A percentile compares a stretch with the other conserved stretches of the same genome.
Evolutionary conservation across 2,329 filamentous ascomycete species (phyloP).

Genomic region (Botrytis elliptica): DNA sequence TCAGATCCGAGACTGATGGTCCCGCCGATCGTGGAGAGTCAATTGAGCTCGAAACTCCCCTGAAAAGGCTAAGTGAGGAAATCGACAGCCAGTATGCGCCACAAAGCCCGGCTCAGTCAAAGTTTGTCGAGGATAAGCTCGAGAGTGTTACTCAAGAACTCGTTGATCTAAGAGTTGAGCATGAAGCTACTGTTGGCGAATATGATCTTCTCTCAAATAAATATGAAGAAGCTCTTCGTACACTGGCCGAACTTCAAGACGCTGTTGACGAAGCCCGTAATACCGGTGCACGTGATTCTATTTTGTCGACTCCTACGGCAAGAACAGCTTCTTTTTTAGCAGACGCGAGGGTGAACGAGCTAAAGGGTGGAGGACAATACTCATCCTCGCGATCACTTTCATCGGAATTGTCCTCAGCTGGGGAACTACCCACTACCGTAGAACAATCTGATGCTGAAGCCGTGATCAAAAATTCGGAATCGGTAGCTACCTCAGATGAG

Average conservation of each 20-base stretch:
- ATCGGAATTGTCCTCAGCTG: slow-evolving; percentile 86
- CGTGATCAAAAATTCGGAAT: slow-evolving; percentile 41
- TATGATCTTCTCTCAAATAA: slow-evolving; percentile 80
- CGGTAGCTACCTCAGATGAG: slow-evolving; percentile 35
- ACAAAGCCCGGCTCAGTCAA: slow-evolving; percentile 74
- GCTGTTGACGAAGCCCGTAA: slow-evolving; percentile 76
- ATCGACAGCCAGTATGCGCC: slow-evolving; percentile 40
- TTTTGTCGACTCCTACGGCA: slow-evolving; percentile 51
- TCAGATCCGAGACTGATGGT: slow-evolving; percentile 37
- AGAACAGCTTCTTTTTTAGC: slow-evolving; percentile 83
- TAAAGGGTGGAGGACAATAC: slow-evolving; percentile 64
- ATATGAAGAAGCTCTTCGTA: slow-evolving; percentile 84
- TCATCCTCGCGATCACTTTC: slow-evolving; percentile 90
- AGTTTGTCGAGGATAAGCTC: slow-evolving; percentile 87
- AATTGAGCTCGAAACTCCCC: slow-evolving; percentile 41
- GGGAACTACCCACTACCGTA: slow-evolving; percentile 68
- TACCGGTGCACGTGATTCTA: slow-evolving; percentile 48
- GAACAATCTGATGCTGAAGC: slow-evolving; percentile 62
- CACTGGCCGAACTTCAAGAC: slow-evolving; percentile 82
- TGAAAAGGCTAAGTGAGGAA: slow-evolving; percentile 37
- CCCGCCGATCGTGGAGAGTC: slow-evolving; percentile 39
- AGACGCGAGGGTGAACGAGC: slow-evolving; percentile 67
- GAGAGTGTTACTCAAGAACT: slow-evolving; percentile 90
- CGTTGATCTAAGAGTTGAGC: slow-evolving; percentile 83
- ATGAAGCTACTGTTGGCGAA: slow-evolving; percentile 79